A percentile compares a stretch with the other conserved stretches of the same genome.
phyloP scores from a whole-genome alignment of 345 rosid species.

The Eutrema heterophyllum region DNA sequence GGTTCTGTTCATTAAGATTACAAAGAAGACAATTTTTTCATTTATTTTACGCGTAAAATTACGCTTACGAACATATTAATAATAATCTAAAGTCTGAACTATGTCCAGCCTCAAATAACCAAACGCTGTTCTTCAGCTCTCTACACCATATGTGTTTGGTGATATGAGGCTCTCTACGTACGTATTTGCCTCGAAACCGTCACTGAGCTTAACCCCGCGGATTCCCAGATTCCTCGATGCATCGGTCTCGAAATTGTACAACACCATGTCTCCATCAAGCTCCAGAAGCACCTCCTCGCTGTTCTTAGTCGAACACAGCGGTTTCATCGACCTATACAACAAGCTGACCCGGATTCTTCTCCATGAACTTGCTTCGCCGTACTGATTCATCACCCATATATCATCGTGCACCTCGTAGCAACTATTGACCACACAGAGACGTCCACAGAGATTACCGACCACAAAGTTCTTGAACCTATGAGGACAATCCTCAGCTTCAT shows the following conservation, averaged over 20 bases:
- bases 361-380: conserved; percentile 36
- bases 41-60: neutral
- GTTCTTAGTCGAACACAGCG: conserved; percentile 34
- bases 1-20: neutral
- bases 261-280: conserved; percentile 40
- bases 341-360: conserved; percentile 27
- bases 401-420: conserved; percentile 34
- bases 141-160: conserved; percentile 26
- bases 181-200: conserved; percentile 39
- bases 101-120: neutral
- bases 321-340: conserved; percentile 38
- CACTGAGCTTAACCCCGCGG: conserved; percentile 30
- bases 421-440: conserved; percentile 34
- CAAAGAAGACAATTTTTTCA: neutral
- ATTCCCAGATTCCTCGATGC: conserved; percentile 23
- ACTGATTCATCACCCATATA: conserved; percentile 41
- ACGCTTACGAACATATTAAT: neutral
- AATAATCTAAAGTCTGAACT: neutral
- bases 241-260: conserved; percentile 33
- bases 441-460: conserved; percentile 27
- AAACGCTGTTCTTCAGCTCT: neutral
- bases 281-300: conserved; percentile 31
- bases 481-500: conserved; percentile 26
- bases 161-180: conserved; percentile 46
- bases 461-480: conserved; percentile 29